These are phyloP conservation scores for Spergularia marina DNA, from an alignment of 148 eudicot species.

Conservation along the genomic window DNA sequence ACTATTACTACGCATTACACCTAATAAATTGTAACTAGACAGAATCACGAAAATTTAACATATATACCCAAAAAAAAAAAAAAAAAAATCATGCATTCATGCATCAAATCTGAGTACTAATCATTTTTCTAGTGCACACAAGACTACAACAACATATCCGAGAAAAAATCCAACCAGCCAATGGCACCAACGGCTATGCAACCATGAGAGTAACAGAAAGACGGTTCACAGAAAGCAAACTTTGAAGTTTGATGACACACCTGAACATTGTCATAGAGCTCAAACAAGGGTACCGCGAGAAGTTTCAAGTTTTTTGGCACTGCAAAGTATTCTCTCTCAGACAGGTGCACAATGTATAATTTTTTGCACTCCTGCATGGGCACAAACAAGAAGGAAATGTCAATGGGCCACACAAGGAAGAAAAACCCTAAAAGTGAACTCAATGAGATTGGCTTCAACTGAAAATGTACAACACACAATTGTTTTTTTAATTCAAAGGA, in stretches of 20 bases:
- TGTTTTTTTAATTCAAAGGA: background rate
- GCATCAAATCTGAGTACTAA: too few species aligned
- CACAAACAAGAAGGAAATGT: background rate
- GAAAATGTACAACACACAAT: background rate
- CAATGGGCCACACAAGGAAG: background rate
- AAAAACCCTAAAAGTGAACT: background rate
- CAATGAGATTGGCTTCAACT: background rate
- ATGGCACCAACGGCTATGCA: background rate
- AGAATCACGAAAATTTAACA: too few species aligned
- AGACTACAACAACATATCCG: too few species aligned
- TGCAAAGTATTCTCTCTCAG: conserved; percentile 64
- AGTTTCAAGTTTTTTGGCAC: conserved; percentile 75
- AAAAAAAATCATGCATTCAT: too few species aligned
- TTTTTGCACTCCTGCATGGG: conserved; percentile 73
- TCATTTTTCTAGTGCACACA: too few species aligned
- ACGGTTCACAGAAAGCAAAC: background rate
- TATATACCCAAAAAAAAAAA: too few species aligned
- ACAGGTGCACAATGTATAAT: conserved; percentile 61
- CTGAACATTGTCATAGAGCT: conserved; percentile 67
- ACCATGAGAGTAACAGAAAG: background rate
- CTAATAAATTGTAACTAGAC: too few species aligned
- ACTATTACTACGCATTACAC: too few species aligned
- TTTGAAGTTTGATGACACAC: conserved; percentile 25
- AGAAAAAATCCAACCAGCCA: too few species aligned
- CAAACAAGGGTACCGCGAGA: conserved; percentile 76